A percentile compares a stretch with the other conserved stretches of the same genome.
Conservation (phyloP, 768 basidiomycete species). For the Lanmaoa rubissima region DNA sequence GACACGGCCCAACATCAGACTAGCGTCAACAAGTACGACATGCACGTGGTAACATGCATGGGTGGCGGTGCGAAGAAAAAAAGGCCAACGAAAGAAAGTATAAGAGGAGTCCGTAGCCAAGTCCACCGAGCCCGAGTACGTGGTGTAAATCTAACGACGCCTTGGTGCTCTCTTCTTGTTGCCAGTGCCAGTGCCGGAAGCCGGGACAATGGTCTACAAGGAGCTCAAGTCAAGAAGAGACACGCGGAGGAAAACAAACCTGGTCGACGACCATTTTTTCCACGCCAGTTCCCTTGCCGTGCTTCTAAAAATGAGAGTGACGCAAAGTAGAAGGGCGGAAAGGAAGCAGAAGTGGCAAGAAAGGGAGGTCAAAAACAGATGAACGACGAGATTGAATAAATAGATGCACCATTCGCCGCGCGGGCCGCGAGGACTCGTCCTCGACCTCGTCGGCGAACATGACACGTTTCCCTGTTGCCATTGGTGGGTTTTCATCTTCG, state of each 20-base stretch:
- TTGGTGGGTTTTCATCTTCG: constrained; percentile 19
- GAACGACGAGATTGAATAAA: neutral
- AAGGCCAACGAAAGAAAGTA: neutral
- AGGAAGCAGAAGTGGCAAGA: neutral
- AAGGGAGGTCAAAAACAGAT: neutral
- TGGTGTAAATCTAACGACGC: constrained; percentile 21
- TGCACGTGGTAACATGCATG: neutral
- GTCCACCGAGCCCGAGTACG: neutral
- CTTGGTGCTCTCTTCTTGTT: constrained; percentile 24
- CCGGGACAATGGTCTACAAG: constrained; percentile 2
- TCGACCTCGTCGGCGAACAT: constrained; percentile 23
- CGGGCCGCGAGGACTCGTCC: constrained; percentile 23
- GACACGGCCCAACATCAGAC: neutral
- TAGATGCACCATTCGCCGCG: constrained; percentile 26
- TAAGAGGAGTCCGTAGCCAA: neutral
- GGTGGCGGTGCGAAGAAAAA: neutral
- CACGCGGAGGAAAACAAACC: constrained; percentile 15
- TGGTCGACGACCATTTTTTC: constrained; percentile 20
- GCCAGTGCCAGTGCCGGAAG: neutral
- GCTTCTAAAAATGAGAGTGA: constrained; percentile 19
- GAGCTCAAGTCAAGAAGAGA: constrained; percentile 1
- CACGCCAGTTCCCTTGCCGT: constrained; percentile 14
- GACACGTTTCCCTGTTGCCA: constrained; percentile 25
- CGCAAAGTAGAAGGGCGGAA: neutral
- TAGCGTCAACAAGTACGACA: neutral